Evolutionary conservation across 225 moss, liverwort and hornwort species (phyloP).

Genomic region (Straminergon stramineum): DNA sequence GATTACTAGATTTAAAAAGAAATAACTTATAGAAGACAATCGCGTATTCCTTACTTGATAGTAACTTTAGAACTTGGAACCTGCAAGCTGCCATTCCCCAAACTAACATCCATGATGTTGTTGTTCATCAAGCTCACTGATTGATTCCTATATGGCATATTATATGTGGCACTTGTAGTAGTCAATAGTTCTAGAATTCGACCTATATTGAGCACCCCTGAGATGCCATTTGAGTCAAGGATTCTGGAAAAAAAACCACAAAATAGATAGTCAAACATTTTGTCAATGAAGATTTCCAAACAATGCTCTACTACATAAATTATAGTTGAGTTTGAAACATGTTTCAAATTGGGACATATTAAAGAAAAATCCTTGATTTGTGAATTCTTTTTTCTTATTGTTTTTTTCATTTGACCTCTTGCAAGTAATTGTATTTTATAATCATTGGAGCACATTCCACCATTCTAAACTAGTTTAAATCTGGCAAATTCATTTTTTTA

Average conservation of each 20-base stretch:
- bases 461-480: neutral
- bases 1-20: neutral
- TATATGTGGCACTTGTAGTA: neutral
- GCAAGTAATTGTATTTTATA: neutral
- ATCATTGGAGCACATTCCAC: neutral
- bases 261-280: neutral
- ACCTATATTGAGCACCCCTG: neutral
- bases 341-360: neutral
- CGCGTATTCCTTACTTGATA: neutral
- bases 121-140: neutral
- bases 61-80: neutral
- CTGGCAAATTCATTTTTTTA: accelerated
- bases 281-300: neutral
- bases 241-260: neutral
- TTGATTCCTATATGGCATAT: neutral
- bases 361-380: neutral
- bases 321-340: neutral
- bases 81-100: too few species aligned
- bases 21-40: neutral
- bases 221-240: neutral
- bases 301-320: neutral
- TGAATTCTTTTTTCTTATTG: neutral
- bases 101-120: neutral
- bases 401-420: neutral
- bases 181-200: neutral